Evolutionary conservation across 108 stramenopile genomes (phyloP), one percentile per base, ranked within the genome.

Genomic region (Thalassiosira profunda): DNA sequence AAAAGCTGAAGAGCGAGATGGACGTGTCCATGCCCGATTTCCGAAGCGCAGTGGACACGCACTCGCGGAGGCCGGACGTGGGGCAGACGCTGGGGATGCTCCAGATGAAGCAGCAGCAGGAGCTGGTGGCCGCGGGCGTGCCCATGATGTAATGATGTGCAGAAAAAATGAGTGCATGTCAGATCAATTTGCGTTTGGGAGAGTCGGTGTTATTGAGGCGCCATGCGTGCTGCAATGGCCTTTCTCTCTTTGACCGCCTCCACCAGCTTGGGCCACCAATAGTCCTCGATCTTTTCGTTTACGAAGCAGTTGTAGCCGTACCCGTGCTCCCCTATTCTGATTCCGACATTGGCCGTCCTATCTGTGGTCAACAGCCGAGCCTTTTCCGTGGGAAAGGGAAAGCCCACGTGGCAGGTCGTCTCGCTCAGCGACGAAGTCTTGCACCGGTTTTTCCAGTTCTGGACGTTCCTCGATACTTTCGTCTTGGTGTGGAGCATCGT

Each of bases 91-190:
- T 95, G 46, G 83, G 75, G 8, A 92, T 91, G 91, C 53, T 95
- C 40, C 94, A 95, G 58, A 84, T 95, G 83, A 90, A 92, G 64
- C 94, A 95, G 66, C 94, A 95, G 68, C 89, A 92, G 51, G 91
- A 89, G 37, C 57, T 95, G 33, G 82, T 87, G 77, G 63, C 78
- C 10, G 68, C 91, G 43, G 93, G 93, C 37, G 64, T 79, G 12
- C 82, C 82, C 2, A 80, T 75, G 80, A 60, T 67, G 58, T 63
- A 72, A 44, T 38, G 17, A 28, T 46, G 30, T 25, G 30, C 14
- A 21, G 49, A 18, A 15, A 29, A 18, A 49, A 1, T 6, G 0
- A 44, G 43, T 21, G 21, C 18, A 44, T 8, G n/a, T n/a, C n/a
- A n/a, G n/a, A n/a, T n/a, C n/a, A n/a, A n/a, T n/a, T n/a, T n/a